Evolutionary conservation across 225 moss, liverwort and hornwort species (phyloP), one percentile per base, ranked within the genome.

Genomic region (Lunularia cruciata): DNA sequence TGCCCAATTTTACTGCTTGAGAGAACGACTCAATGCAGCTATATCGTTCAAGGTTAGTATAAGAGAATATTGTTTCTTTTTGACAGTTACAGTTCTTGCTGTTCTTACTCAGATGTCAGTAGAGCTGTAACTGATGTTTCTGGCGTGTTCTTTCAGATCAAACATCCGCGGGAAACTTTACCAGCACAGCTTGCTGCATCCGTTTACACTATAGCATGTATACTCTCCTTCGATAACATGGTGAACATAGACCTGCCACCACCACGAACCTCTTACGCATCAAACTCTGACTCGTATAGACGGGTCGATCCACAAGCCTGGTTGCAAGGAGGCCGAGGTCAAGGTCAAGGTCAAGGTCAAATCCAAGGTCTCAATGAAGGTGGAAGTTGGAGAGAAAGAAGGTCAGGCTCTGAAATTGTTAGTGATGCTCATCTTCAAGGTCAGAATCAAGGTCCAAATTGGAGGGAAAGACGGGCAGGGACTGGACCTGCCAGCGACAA

Each of bases 11-110:
- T 98, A 81, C 72, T 86, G 85, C 72, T 69, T 98, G 16, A 77
- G 96, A 55, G 87, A 89, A 64, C 81, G 96, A 68, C 82, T 98
- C 38, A 71, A 84, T 28, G 87, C 92, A 53, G 96, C 96, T 77
- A 68, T 98, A 35, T 83, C 84, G 62, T 84, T 87, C 60, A 98
- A 98, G 90, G 92, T 96, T 27, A 19, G 43, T 4, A 25, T 6
- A 25, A 25, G 42, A 22, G 25, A 22, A 43, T 37, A 34, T n/a
- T n/a, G n/a, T n/a, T n/a, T 43, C 12, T 43, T 43, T 16, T 43
- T 43, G 43, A 1, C 5, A 11, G 43, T 43, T 43, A 43, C 12
- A 43, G 11, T 10, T 2, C 16, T n/a, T n/a, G n/a, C n/a, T n/a
- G n/a, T n/a, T n/a, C 16, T 43, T 43, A 3, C 16, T 43, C 43